These are phyloP conservation scores for Penicillium sp. DNA, from an alignment of 2,329 filamentous ascomycete genomes.

Conservation along the genomic window DNA sequence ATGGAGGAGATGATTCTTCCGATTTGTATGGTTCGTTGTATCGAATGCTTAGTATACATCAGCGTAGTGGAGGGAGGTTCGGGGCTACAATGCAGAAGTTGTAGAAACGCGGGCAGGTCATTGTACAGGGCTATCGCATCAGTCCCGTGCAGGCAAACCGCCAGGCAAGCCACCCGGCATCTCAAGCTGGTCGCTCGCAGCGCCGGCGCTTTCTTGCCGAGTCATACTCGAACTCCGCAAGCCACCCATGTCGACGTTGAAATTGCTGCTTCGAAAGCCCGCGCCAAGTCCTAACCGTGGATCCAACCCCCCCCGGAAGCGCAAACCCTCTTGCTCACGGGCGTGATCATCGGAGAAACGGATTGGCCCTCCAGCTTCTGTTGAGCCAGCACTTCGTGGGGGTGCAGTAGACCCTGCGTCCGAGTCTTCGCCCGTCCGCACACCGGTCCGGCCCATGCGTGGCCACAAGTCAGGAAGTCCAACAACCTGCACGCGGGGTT, in stretches of 20 bases:
- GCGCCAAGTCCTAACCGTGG: slow-evolving; percentile 39
- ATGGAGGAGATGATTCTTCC: neutral
- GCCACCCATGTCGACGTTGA: slow-evolving; percentile 41
- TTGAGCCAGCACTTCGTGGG: slow-evolving; percentile 38
- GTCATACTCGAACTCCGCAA: slow-evolving; percentile 42
- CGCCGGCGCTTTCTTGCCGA: slow-evolving; percentile 39
- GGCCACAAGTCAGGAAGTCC: slow-evolving; percentile 68
- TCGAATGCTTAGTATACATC: slow-evolving; percentile 13
- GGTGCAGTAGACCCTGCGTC: slow-evolving; percentile 43
- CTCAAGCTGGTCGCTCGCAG: slow-evolving; percentile 41
- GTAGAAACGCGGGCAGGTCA: neutral
- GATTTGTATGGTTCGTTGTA: neutral
- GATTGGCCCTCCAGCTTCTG: slow-evolving; percentile 35
- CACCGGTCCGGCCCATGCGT: slow-evolving; percentile 58
- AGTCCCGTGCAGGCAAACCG: slow-evolving; percentile 14
- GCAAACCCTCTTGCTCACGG: slow-evolving; percentile 41
- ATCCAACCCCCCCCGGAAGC: slow-evolving; percentile 40
- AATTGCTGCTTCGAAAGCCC: slow-evolving; percentile 43
- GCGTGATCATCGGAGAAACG: slow-evolving; percentile 31
- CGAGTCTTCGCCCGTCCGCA: slow-evolving; percentile 51
- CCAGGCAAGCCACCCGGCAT: slow-evolving; percentile 48
- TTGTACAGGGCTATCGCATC: neutral
- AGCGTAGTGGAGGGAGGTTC: neutral
- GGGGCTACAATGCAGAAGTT: slow-evolving; percentile 8
- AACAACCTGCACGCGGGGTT: slow-evolving; percentile 69